Conservation (phyloP, 257 asterid genomes). For the Gentiana straminea region DNA sequence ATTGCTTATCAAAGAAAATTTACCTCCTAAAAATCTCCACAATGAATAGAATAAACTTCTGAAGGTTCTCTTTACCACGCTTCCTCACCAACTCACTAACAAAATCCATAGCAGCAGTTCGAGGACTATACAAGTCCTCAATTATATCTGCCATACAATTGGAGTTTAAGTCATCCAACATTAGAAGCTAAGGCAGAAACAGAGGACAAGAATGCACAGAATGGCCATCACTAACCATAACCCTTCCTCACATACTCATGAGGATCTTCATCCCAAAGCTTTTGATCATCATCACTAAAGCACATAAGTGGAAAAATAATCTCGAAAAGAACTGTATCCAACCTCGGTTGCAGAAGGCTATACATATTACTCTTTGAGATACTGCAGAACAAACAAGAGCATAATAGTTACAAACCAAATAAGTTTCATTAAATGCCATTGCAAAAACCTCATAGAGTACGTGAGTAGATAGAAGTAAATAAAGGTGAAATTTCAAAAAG, state of each 20-base stretch:
- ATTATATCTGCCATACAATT: slow-evolving; percentile 56
- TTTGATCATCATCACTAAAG: slow-evolving; percentile 88
- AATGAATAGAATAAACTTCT: slow-evolving; percentile 69
- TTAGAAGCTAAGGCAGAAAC: slow-evolving; percentile 5
- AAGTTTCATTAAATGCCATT: background rate
- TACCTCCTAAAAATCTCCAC: slow-evolving; percentile 92
- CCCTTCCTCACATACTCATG: slow-evolving; percentile 99
- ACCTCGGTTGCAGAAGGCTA: slow-evolving; percentile 76
- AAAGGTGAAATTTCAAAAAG: background rate
- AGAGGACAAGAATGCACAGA: background rate
- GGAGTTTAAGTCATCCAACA: slow-evolving; percentile 4
- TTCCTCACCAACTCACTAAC: slow-evolving; percentile 95
- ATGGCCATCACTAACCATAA: slow-evolving; percentile 51
- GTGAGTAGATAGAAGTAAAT: background rate
- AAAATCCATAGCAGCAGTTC: slow-evolving; percentile 99
- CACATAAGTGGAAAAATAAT: slow-evolving; percentile 96
- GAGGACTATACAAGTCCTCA: slow-evolving; percentile 94
- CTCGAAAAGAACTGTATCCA: slow-evolving; percentile 80
- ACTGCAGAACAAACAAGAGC: slow-evolving; percentile 32
- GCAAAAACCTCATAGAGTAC: background rate
- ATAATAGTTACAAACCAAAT: background rate
- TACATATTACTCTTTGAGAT: slow-evolving; percentile 79
- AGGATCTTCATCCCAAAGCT: slow-evolving; percentile 97
- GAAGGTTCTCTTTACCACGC: slow-evolving; percentile 96
- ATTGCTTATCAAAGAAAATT: background rate